Conservation (phyloP, 2,329 filamentous ascomycete species). For the Cryoendolithus antarcticus region DNA sequence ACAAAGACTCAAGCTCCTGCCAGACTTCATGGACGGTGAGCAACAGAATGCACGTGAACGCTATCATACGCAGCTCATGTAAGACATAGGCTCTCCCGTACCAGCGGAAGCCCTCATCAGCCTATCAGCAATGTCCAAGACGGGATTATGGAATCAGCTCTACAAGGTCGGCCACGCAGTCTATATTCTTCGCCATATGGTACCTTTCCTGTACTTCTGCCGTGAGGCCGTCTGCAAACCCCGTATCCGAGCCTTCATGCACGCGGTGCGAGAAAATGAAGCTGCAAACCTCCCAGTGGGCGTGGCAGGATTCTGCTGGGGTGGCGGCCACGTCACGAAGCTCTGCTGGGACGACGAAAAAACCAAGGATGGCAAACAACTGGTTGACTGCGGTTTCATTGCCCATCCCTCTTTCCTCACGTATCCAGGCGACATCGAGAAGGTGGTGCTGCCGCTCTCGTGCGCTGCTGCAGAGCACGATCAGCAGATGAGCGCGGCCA, state of each 20-base stretch:
- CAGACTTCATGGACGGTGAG: slow-evolving; percentile 26
- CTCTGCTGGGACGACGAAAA: slow-evolving; percentile 21
- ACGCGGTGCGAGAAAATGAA: slow-evolving; percentile 17
- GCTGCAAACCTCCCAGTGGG: slow-evolving; percentile 20
- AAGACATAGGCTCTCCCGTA: slow-evolving; percentile 6
- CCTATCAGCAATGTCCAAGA: slow-evolving; percentile 17
- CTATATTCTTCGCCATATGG: slow-evolving; percentile 11
- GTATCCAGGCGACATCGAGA: slow-evolving; percentile 24
- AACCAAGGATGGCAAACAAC: slow-evolving; percentile 16
- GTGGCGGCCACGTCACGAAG: slow-evolving; percentile 22
- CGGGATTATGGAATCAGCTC: slow-evolving; percentile 20
- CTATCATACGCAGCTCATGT: not conserved
- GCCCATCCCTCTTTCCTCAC: slow-evolving; percentile 25
- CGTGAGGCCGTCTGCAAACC: slow-evolving; percentile 16
- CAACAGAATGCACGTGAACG: not conserved
- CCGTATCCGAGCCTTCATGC: slow-evolving; percentile 17
- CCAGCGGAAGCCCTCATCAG: slow-evolving; percentile 18
- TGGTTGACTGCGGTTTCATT: slow-evolving; percentile 24
- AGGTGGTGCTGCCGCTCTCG: slow-evolving; percentile 22
- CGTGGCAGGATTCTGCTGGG: slow-evolving; percentile 27
- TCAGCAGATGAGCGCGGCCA: slow-evolving; percentile 16
- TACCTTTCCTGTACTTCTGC: slow-evolving; percentile 17
- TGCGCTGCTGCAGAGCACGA: slow-evolving; percentile 21
- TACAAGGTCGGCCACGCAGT: slow-evolving; percentile 19
- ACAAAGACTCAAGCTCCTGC: slow-evolving; percentile 16